Evolutionary conservation across 768 basidiomycete genomes (phyloP).

Genomic region (Chalciporus pseudorubinellus): DNA sequence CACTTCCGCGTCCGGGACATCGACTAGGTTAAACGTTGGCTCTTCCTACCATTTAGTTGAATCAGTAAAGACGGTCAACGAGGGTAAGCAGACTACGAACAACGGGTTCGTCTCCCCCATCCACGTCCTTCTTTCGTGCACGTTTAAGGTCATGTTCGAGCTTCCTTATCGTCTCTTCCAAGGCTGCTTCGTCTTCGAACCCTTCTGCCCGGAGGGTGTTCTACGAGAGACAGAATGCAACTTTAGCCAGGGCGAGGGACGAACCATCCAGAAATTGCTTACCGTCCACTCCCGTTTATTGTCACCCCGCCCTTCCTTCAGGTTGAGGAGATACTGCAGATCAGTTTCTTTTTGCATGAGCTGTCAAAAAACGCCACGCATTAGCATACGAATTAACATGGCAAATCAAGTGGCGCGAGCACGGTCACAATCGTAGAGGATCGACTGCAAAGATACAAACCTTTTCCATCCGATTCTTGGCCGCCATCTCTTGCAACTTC

Average conservation of each 20-base stretch:
- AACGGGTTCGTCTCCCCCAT: slow-evolving; percentile 61
- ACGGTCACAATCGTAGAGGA: no score
- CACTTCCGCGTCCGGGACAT: slow-evolving; percentile 86
- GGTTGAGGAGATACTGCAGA: slow-evolving; percentile 56
- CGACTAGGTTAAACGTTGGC: slow-evolving; percentile 85
- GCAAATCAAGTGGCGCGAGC: no score
- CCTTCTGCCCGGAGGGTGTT: slow-evolving; percentile 63
- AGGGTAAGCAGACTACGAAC: slow-evolving; percentile 29
- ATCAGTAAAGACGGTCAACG: background rate
- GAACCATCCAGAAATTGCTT: slow-evolving; percentile 17
- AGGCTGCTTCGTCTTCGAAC: slow-evolving; percentile 70
- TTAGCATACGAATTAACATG: background rate
- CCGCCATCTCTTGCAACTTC: slow-evolving; percentile 88
- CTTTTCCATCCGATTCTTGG: slow-evolving; percentile 83
- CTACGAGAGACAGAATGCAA: slow-evolving; percentile 31
- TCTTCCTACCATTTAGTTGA: slow-evolving; percentile 57
- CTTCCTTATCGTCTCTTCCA: slow-evolving; percentile 84
- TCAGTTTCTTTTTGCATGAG: slow-evolving; percentile 75
- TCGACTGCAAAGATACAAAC: slow-evolving; percentile 35
- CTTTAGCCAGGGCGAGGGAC: background rate
- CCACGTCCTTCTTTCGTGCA: slow-evolving; percentile 77
- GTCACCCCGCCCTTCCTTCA: slow-evolving; percentile 60
- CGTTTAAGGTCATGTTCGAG: slow-evolving; percentile 77
- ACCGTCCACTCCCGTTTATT: slow-evolving; percentile 79
- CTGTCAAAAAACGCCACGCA: slow-evolving; percentile 34